Base-by-base conservation (phyloP, 495 filamentous ascomycete genomes). In the Trichoderma orchidacearum region DNA sequence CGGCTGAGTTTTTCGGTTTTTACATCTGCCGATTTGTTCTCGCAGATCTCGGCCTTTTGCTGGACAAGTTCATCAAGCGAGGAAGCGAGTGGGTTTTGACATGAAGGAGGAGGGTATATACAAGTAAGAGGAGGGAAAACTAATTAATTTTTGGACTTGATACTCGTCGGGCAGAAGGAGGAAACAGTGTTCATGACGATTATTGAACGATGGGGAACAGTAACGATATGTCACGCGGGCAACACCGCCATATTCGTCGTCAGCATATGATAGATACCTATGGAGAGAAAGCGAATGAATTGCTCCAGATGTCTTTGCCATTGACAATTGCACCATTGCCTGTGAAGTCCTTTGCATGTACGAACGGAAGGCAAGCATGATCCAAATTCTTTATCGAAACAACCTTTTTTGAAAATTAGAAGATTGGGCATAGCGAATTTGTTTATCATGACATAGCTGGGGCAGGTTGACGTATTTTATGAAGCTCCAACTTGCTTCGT, bases 11-110 rank as follows among this genome's bases (percentile, higher is more conserved):
- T 72, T 98, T 98, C 68, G 91, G 85, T 29, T 96, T 98, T 70
- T 97, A 90, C 66, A 77, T 98, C 17, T 96, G 92, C 68, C 87
- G 94, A 15, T 98, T 97, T 66, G 90, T 89, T 29, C 69, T 97
- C 50, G 75, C 85, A 7, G 93, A 98, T 69, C 72, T 98, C 58
- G 77, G 82, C 36, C 64, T 95, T 66, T 79, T 98, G 74, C 75
- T 97, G 64, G 93, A 98, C 69, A 98, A 97, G 69, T 97, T 92
- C 64, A 83, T 98, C 66, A 97, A 97, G 76, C 80, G 92, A 58
- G 89, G 92, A 31, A 94, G 83, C 61, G 92, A 98, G 72, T 97
- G 91, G 92, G 93, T 94, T 50, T 73, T 96, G 59, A 77, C 62
- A 13, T 71, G 64, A 66, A 54, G 15, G 28, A 23, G 7, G 28